phyloP scores from a whole-genome alignment of 305 asterid genomes.

The Fraxinus floribunda region DNA sequence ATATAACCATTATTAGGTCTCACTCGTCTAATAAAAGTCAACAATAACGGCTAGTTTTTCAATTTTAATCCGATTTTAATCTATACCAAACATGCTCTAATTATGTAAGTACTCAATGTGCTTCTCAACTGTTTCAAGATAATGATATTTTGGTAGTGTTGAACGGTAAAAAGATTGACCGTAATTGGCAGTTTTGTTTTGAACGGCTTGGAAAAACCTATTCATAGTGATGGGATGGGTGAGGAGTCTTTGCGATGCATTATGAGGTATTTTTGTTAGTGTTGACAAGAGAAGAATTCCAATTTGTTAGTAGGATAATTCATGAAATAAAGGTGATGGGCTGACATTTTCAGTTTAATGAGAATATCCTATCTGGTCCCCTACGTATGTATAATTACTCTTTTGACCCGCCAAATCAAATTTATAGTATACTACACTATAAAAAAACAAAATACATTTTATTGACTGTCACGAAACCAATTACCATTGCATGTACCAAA shows the following conservation, averaged over 20 bases:
- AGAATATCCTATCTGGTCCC: slow-evolving; percentile 22
- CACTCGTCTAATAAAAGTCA: too few species aligned
- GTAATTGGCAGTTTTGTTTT: neutral
- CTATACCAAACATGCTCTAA: too few species aligned
- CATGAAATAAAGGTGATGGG: slow-evolving; percentile 27
- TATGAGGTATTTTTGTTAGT: neutral
- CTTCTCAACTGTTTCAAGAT: too few species aligned
- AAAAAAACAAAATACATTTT: neutral
- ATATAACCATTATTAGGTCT: too few species aligned
- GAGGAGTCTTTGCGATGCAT: slow-evolving; percentile 11
- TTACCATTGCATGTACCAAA: neutral
- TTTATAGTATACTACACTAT: slow-evolving; percentile 13
- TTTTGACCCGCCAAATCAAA: slow-evolving; percentile 33
- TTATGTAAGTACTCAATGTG: neutral
- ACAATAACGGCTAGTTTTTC: too few species aligned
- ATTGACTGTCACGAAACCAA: neutral
- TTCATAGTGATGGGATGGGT: neutral
- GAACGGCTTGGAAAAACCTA: neutral
- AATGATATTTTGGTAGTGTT: too few species aligned
- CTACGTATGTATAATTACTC: slow-evolving; percentile 25
- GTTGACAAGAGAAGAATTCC: neutral
- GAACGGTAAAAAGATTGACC: neutral
- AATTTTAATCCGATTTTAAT: too few species aligned
- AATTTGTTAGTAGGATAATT: neutral
- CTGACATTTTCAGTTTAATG: slow-evolving; percentile 38